Evolutionary conservation across 139 green algal genomes (phyloP).

Genomic region (Chlamydomonas sphaeroides): DNA sequence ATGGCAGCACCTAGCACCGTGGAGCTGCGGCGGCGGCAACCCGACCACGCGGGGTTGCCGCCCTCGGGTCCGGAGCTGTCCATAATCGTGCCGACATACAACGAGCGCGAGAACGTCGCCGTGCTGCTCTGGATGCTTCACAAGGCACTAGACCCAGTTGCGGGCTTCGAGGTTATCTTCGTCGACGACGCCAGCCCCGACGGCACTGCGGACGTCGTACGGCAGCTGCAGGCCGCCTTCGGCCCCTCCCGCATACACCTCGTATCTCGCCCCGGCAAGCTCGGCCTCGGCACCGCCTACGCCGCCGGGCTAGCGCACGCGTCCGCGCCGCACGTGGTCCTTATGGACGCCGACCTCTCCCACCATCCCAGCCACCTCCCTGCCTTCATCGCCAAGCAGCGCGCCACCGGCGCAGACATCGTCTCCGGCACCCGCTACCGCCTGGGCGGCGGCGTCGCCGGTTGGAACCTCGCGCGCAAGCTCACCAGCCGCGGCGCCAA

Average conservation of each 20-base stretch:
- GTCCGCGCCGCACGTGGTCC: conserved; percentile 83
- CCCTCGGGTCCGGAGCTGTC: conserved; percentile 58
- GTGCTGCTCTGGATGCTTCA: conserved; percentile 86
- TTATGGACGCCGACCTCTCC: conserved; percentile 98
- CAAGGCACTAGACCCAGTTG: conserved; percentile 59
- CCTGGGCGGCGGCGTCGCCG: conserved; percentile 83
- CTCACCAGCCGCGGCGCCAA: conserved; percentile 93
- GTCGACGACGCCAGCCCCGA: conserved; percentile 96
- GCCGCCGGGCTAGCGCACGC: conserved; percentile 48
- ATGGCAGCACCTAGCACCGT: too few species aligned
- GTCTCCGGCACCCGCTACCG: conserved; percentile 92
- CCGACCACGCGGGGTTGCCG: background rate
- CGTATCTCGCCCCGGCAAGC: conserved; percentile 72
- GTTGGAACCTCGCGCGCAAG: conserved; percentile 92
- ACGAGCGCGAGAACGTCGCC: conserved; percentile 93
- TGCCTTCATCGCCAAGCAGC: conserved; percentile 60
- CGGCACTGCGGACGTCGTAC: conserved; percentile 82
- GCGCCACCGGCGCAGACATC: conserved; percentile 76
- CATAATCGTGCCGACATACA: conserved; percentile 97
- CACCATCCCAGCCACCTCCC: conserved; percentile 83
- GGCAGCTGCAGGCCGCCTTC: conserved; percentile 28
- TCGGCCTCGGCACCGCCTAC: conserved; percentile 82
- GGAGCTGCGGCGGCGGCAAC: too few species aligned
- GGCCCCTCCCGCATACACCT: conserved; percentile 48
- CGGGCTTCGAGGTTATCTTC: conserved; percentile 89